Conservation (phyloP, 768 basidiomycete species). For the Tricholoma saponaceum region DNA sequence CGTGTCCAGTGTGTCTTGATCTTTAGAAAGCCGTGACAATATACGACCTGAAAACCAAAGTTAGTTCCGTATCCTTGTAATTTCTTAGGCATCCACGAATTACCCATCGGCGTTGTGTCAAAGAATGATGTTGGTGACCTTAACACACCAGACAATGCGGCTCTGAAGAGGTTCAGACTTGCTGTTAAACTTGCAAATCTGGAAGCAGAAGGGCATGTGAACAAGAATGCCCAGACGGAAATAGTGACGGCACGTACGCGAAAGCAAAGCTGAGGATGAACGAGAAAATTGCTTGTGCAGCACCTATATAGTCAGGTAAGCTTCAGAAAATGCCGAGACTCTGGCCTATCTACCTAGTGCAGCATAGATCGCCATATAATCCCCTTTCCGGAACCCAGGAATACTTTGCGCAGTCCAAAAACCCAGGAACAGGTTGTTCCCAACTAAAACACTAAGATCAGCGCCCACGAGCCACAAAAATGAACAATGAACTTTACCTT, state of each 20-base stretch:
- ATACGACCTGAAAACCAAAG: slow-evolving; percentile 42
- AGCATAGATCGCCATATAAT: slow-evolving; percentile 66
- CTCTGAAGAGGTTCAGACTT: slow-evolving; percentile 49
- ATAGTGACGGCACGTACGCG: slow-evolving; percentile 32
- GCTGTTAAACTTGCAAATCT: slow-evolving; percentile 37
- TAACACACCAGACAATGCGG: slow-evolving; percentile 53
- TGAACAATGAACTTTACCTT: slow-evolving; percentile 31
- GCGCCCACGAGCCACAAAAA: neutral
- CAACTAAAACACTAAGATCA: slow-evolving; percentile 33
- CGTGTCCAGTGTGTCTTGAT: slow-evolving; percentile 55
- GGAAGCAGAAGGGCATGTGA: neutral
- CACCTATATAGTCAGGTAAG: slow-evolving; percentile 26
- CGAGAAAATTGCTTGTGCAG: slow-evolving; percentile 45
- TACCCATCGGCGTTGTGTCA: slow-evolving; percentile 69
- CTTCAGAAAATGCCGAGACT: neutral
- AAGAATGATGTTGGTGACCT: slow-evolving; percentile 64
- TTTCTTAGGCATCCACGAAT: slow-evolving; percentile 2
- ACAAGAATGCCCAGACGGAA: neutral
- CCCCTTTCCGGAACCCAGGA: slow-evolving; percentile 47
- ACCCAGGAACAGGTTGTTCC: slow-evolving; percentile 64
- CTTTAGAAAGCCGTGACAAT: slow-evolving; percentile 54
- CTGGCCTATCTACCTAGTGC: slow-evolving; percentile 31
- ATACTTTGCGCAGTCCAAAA: slow-evolving; percentile 67
- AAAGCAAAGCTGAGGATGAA: slow-evolving; percentile 48
- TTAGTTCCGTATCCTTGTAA: neutral